Evolutionary conservation across 1,139 yeast species (phyloP).

Genomic region (Saccharomycopsis hybrid): DNA sequence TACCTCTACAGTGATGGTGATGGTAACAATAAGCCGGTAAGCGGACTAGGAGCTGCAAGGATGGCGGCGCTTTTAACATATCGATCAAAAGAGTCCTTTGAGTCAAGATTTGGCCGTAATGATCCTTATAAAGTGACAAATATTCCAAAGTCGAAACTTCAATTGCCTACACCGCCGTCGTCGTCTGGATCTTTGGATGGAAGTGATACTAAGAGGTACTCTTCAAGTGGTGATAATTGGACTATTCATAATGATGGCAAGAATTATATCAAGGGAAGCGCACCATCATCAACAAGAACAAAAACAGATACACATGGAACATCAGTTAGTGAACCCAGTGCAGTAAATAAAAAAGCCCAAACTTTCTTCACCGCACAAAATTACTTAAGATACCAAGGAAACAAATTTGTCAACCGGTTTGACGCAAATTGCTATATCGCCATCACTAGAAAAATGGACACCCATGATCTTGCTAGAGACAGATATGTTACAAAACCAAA

Average conservation of each 20-base stretch:
- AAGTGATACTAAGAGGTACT: conserved; percentile 24
- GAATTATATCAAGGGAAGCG: conserved; percentile 24
- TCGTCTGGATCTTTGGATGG: conserved; percentile 26
- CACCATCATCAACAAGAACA: conserved; percentile 3
- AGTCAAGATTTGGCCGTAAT: conserved; percentile 80
- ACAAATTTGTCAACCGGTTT: conserved; percentile 79
- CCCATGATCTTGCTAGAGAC: conserved; percentile 88
- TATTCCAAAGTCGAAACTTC: conserved; percentile 27
- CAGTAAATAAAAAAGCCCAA: conserved; percentile 48
- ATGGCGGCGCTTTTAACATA: conserved; percentile 94
- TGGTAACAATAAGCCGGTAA: conserved; percentile 75
- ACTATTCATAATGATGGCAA: conserved; percentile 64
- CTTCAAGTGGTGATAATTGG: conserved; percentile 45
- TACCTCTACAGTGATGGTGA: conserved; percentile 40
- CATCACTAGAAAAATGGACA: conserved; percentile 86
- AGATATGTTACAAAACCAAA: conserved; percentile 31
- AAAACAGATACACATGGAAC: not conserved
- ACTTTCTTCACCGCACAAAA: conserved; percentile 94
- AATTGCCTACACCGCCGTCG: conserved; percentile 20
- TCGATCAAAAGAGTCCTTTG: conserved; percentile 88
- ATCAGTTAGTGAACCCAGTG: conserved; percentile 4
- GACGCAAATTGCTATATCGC: conserved; percentile 97
- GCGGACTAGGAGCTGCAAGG: conserved; percentile 92
- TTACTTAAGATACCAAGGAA: conserved; percentile 88
- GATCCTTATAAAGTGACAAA: conserved; percentile 42